Percentiles rank a stretch among this genome's conserved stretches.
These are phyloP conservation scores for Vaccinium vitisidaea DNA, from an alignment of 148 eudicot species.

Conservation along the genomic window DNA sequence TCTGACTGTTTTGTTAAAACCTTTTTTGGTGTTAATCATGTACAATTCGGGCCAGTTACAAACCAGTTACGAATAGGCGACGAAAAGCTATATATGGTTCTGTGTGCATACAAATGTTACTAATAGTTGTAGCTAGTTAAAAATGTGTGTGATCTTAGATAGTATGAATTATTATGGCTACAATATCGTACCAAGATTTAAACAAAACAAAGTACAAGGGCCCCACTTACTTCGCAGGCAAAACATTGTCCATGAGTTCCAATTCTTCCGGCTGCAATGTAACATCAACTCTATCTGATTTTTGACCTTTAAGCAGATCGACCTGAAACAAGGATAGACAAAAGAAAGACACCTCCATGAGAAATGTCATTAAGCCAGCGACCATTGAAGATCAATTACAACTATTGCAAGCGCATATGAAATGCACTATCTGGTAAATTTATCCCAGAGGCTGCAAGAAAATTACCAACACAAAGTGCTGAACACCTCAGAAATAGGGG, in stretches of 20 bases:
- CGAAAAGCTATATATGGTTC: not conserved
- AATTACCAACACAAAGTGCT: too few species aligned
- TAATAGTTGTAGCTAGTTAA: too few species aligned
- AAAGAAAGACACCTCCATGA: not conserved
- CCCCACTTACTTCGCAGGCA: slow-evolving; percentile 73
- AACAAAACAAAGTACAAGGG: not conserved
- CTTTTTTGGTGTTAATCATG: not conserved
- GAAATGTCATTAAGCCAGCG: not conserved
- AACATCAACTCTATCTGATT: slow-evolving; percentile 82
- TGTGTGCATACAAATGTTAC: not conserved
- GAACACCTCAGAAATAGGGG: too few species aligned
- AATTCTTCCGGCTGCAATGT: slow-evolving; percentile 80
- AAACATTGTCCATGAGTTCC: slow-evolving; percentile 80
- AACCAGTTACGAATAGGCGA: not conserved
- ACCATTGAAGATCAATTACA: not conserved
- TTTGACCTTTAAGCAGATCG: slow-evolving; percentile 86
- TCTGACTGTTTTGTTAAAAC: not conserved
- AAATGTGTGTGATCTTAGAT: too few species aligned
- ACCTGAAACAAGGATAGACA: slow-evolving; percentile 38
- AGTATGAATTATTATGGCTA: not conserved
- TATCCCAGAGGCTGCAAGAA: too few species aligned
- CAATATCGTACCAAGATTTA: not conserved
- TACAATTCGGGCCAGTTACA: not conserved
- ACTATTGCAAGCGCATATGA: too few species aligned
- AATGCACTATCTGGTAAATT: not conserved